Percentiles rank a stretch among this genome's conserved stretches.
These are phyloP conservation scores for Cyberlindnera maclurae DNA, from an alignment of 805 yeast species.

Conservation along the genomic window DNA sequence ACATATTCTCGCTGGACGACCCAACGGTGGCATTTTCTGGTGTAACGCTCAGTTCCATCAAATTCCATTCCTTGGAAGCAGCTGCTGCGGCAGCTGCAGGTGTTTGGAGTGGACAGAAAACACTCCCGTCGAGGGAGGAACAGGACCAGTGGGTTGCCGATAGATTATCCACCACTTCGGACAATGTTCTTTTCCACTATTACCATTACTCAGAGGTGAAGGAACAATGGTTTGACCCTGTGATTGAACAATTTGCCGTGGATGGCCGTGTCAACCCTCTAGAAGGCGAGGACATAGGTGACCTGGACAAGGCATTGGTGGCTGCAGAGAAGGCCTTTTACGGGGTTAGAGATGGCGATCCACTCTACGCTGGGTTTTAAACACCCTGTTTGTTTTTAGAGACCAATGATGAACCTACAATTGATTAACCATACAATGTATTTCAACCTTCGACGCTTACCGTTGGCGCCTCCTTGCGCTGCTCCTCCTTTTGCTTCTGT, in stretches of 20 bases:
- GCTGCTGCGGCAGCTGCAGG: constrained; percentile 46
- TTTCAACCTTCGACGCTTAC: constrained; percentile 12
- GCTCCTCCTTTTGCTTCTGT: constrained; percentile 29
- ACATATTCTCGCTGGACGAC: constrained; percentile 37
- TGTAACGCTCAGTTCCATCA: constrained; percentile 30
- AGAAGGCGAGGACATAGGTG: constrained; percentile 5
- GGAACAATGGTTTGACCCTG: constrained; percentile 6
- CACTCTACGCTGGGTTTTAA: neutral
- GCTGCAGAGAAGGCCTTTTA: constrained; percentile 5
- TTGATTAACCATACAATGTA: too few species aligned
- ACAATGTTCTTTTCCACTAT: constrained; percentile 3
- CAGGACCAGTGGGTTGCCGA: constrained; percentile 30
- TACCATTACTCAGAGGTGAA: constrained; percentile 2
- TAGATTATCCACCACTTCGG: constrained; percentile 21
- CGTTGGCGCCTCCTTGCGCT: constrained; percentile 16
- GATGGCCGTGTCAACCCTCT: constrained; percentile 5
- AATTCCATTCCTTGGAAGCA: constrained; percentile 43
- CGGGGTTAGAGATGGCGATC: constrained; percentile 2
- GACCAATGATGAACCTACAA: too few species aligned
- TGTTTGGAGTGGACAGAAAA: constrained; percentile 36
- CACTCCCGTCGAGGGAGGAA: constrained; percentile 32
- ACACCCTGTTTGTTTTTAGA: too few species aligned
- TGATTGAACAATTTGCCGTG: constrained; percentile 4
- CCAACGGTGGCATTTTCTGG: constrained; percentile 41
- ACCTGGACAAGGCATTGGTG: constrained; percentile 4